These are phyloP conservation scores for Hypsizygus ulmarius DNA, from an alignment of 1,284 basidiomycete species.

Conservation along the genomic window DNA sequence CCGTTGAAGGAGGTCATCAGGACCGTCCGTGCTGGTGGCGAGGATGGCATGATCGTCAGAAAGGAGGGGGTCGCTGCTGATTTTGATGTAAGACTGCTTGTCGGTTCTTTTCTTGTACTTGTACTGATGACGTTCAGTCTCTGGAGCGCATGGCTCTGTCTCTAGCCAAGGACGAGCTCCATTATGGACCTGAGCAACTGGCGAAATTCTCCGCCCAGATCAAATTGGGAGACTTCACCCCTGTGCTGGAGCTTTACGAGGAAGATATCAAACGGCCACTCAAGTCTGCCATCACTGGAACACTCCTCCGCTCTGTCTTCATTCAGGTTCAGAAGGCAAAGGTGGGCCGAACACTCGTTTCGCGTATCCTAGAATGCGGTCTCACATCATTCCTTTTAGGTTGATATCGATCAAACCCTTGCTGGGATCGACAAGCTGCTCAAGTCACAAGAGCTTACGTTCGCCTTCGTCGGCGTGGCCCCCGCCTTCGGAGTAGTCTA, in stretches of 20 bases:
- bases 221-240: slow-evolving; percentile 81
- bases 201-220: slow-evolving; percentile 66
- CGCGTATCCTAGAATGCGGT: background rate
- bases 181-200: slow-evolving; percentile 62
- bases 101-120: background rate
- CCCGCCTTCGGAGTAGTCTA: slow-evolving; percentile 86
- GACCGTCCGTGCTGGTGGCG: slow-evolving; percentile 79
- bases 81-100: slow-evolving; percentile 53
- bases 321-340: slow-evolving; percentile 98
- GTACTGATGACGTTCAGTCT: slow-evolving; percentile 49
- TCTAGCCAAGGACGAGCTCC: slow-evolving; percentile 79
- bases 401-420: slow-evolving; percentile 88
- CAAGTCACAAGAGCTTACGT: slow-evolving; percentile 93
- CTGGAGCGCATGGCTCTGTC: slow-evolving; percentile 91
- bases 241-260: slow-evolving; percentile 89
- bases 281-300: slow-evolving; percentile 78
- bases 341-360: slow-evolving; percentile 41
- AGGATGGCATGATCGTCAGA: slow-evolving; percentile 71
- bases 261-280: slow-evolving; percentile 87
- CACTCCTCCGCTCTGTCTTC: slow-evolving; percentile 82
- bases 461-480: slow-evolving; percentile 96
- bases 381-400: slow-evolving; percentile 41
- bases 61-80: slow-evolving; percentile 80
- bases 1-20: slow-evolving; percentile 81
- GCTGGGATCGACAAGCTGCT: slow-evolving; percentile 89